Conservation (phyloP, 2,329 filamentous ascomycete species). For the Beauveria varroae region DNA sequence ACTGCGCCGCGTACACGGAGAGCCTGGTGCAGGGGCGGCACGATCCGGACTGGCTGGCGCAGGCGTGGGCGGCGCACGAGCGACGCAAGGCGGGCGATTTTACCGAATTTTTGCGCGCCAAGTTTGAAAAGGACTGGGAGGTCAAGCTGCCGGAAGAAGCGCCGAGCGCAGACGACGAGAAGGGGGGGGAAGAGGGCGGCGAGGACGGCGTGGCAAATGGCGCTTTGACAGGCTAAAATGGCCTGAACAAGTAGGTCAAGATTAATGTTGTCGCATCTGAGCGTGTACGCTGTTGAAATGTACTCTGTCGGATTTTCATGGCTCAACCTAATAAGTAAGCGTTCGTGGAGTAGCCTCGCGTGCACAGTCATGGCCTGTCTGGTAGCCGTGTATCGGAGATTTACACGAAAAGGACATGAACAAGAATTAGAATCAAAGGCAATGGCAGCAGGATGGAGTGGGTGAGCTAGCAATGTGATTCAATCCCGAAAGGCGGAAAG, state of each 20-base stretch:
- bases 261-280: not conserved
- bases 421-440: no score
- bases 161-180: not conserved
- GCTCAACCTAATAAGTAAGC: no score
- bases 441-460: no score
- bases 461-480: no score
- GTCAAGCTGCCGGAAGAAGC: slow-evolving; percentile 25
- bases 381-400: no score
- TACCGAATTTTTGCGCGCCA: slow-evolving; percentile 36
- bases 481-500: no score
- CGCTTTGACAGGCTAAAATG: not conserved
- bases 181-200: not conserved
- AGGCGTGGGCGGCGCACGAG: slow-evolving; percentile 44
- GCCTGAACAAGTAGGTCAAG: not conserved
- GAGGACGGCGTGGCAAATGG: not conserved
- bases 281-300: not conserved
- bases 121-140: slow-evolving; percentile 42
- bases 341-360: no score
- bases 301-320: no score
- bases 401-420: no score
- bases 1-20: slow-evolving; percentile 38
- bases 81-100: slow-evolving; percentile 42
- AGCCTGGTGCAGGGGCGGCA: slow-evolving; percentile 41
- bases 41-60: slow-evolving; percentile 44
- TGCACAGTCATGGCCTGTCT: no score